phyloP scores from a whole-genome alignment of 495 filamentous ascomycete species.

The Tuber microsphaerosporum region DNA sequence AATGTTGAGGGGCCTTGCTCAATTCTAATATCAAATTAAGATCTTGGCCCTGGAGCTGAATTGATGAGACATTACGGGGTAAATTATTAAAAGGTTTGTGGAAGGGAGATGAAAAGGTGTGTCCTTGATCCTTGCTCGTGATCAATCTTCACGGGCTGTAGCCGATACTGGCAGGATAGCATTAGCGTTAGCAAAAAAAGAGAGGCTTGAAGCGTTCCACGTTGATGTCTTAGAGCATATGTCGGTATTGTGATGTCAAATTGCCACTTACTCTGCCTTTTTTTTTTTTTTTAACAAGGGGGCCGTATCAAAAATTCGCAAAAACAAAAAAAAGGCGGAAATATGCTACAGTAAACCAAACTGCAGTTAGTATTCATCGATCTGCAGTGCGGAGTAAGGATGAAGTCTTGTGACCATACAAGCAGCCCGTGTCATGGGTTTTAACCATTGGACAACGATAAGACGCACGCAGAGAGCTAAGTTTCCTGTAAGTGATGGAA shows the following conservation, averaged over 20 bases:
- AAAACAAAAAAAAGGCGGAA: background rate
- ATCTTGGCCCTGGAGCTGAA: background rate
- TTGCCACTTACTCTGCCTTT: background rate
- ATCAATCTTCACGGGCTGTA: background rate
- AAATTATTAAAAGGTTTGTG: slow-evolving; percentile 1
- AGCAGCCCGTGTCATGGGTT: background rate
- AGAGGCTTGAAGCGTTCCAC: background rate
- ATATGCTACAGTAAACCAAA: background rate
- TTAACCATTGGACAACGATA: background rate
- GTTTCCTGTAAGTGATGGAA: background rate
- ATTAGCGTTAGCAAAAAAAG: background rate
- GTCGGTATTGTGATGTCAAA: background rate
- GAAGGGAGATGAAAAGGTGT: background rate
- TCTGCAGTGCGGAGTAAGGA: slow-evolving; percentile 1
- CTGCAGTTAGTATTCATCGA: background rate
- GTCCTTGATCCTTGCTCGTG: background rate
- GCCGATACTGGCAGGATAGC: slow-evolving; percentile 2
- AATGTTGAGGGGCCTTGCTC: background rate
- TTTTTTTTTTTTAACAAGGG: background rate
- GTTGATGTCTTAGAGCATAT: background rate
- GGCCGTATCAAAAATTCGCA: background rate
- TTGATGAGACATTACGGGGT: background rate
- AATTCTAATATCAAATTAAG: background rate
- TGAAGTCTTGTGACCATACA: slow-evolving; percentile 2
- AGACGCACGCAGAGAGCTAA: background rate